phyloP scores from a whole-genome alignment of 106 monocot species.

The Agapanthus africanus region DNA sequence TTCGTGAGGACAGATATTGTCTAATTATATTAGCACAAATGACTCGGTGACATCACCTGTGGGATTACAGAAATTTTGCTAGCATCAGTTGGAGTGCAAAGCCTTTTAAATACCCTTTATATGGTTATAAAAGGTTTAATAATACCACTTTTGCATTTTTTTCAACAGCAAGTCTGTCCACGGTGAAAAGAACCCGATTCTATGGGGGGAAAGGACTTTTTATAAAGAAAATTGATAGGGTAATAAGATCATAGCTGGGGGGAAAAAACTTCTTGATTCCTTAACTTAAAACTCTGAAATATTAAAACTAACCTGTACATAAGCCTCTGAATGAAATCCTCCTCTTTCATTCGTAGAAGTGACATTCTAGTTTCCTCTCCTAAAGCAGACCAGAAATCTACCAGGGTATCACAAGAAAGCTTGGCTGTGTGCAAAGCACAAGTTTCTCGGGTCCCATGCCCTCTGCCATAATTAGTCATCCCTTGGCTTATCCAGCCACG shows the following conservation, averaged over 20 bases:
- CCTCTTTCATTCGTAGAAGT: conserved; percentile 93
- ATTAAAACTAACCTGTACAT: conserved; percentile 64
- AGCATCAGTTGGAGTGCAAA: background rate
- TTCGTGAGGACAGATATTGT: background rate
- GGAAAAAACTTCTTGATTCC: background rate
- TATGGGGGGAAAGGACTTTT: too few species aligned
- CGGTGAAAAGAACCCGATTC: background rate
- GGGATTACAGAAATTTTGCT: background rate
- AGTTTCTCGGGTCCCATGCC: conserved; percentile 78
- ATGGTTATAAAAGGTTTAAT: background rate
- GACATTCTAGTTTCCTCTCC: conserved; percentile 74
- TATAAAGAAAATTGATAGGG: too few species aligned
- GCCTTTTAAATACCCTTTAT: background rate
- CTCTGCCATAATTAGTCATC: conserved; percentile 67
- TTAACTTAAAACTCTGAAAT: background rate
- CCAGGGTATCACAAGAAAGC: conserved; percentile 82
- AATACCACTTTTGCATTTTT: background rate
- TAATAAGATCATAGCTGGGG: too few species aligned
- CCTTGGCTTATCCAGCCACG: conserved; percentile 98
- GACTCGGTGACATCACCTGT: background rate
- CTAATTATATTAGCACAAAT: background rate
- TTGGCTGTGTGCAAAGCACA: conserved; percentile 94
- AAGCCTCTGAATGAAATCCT: conserved; percentile 92
- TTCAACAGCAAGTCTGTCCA: background rate
- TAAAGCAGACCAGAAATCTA: conserved; percentile 84